Evolutionary conservation across 768 basidiomycete species (phyloP).

Genomic region (Melanogaster broomeanus): DNA sequence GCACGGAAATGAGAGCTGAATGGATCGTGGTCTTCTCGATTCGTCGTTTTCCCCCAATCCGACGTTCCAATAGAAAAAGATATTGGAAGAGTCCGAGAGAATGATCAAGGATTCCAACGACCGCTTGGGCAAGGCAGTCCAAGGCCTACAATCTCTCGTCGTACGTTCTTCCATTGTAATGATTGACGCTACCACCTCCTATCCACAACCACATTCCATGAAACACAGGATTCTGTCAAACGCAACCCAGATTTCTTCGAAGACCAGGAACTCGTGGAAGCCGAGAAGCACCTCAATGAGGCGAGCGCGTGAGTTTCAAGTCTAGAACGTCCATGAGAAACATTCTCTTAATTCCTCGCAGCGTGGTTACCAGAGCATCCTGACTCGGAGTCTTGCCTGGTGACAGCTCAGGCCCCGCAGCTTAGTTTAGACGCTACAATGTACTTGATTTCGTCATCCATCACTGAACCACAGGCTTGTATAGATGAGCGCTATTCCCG

Average conservation of each 20-base stretch:
- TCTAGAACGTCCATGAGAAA: conserved; percentile 4
- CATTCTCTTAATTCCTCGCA: conserved; percentile 20
- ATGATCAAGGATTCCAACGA: conserved; percentile 73
- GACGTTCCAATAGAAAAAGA: conserved; percentile 48
- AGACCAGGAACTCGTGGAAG: conserved; percentile 49
- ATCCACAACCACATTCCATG: conserved; percentile 2
- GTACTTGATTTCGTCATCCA: conserved; percentile 14
- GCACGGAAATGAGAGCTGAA: conserved; percentile 30
- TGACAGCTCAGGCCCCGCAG: too few relatives aligned
- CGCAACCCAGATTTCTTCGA: conserved; percentile 30
- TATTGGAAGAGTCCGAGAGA: conserved; percentile 77
- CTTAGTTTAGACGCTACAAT: conserved; percentile 4
- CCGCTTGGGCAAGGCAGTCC: conserved; percentile 61
- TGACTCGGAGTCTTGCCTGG: too few relatives aligned
- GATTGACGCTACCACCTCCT: conserved; percentile 17
- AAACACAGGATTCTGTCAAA: conserved; percentile 30
- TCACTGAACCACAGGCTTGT: conserved; percentile 22
- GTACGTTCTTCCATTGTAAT: conserved; percentile 49
- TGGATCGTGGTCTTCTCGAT: conserved; percentile 7
- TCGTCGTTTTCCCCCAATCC: conserved; percentile 5
- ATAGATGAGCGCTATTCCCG: conserved; percentile 21
- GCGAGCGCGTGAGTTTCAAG: conserved; percentile 43
- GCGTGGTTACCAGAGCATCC: conserved; percentile 14
- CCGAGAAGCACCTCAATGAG: conserved; percentile 58
- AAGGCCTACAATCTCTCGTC: conserved; percentile 64